phyloP scores from a whole-genome alignment of 306 rosid species.

The Trifolium repens region DNA sequence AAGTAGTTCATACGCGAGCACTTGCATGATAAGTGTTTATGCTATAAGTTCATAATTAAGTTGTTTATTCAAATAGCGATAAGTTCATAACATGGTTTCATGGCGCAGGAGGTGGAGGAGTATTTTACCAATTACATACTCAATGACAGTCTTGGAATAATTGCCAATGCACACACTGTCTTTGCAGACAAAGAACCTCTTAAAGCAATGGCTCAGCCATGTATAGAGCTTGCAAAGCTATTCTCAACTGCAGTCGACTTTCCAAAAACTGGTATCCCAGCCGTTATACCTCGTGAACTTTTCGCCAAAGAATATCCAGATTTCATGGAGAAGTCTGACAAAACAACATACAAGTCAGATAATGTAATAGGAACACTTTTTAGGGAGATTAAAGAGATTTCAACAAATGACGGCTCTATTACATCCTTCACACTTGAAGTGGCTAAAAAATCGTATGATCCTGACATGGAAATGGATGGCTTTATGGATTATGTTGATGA shows the following conservation, averaged over 20 bases:
- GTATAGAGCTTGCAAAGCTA: slow-evolving; percentile 65
- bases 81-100: background rate
- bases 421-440: slow-evolving; percentile 53
- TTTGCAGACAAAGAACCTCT: slow-evolving; percentile 53
- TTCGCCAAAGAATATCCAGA: slow-evolving; percentile 75
- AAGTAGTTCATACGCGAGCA: too few relatives aligned
- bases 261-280: slow-evolving; percentile 87
- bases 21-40: background rate
- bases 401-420: slow-evolving; percentile 38
- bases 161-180: slow-evolving; percentile 82
- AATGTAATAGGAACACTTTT: slow-evolving; percentile 82
- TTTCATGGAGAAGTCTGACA: slow-evolving; percentile 83
- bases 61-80: background rate
- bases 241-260: slow-evolving; percentile 84
- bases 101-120: slow-evolving; percentile 74
- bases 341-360: slow-evolving; percentile 52
- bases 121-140: slow-evolving; percentile 72
- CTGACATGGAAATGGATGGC: slow-evolving; percentile 79
- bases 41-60: background rate
- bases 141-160: slow-evolving; percentile 79
- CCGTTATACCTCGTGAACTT: slow-evolving; percentile 58
- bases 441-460: slow-evolving; percentile 59
- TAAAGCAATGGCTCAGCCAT: slow-evolving; percentile 67
- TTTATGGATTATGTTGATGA: slow-evolving; percentile 70
- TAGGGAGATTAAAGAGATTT: slow-evolving; percentile 61